Evolutionary conservation across 768 basidiomycete genomes (phyloP), one percentile per base, ranked within the genome.

Genomic region (Holtermannia corniformis): DNA sequence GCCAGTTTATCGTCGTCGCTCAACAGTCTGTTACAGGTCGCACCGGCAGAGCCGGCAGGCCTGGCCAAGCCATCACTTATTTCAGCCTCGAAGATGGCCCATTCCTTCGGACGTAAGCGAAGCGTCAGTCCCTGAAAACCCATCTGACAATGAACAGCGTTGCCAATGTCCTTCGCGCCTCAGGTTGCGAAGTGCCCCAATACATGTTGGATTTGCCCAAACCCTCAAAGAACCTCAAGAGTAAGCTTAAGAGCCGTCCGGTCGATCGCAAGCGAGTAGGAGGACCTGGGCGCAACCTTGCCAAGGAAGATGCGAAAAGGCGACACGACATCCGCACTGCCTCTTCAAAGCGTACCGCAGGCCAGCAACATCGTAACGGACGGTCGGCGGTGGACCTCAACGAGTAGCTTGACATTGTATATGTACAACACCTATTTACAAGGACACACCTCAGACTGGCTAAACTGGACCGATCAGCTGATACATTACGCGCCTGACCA

Each of bases 181-280:
- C 91, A 0, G 92, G 93, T 3, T 93, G 86, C 53, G 73, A 78
- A 1, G 91, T 95, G 0, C 88, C 92, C 1, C 87, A 90, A 21
- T 99, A 91, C 87, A 96, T 97, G 58, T 70, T 86, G n/a, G 85
- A 86, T 59, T 78, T 99, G n/a, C 86, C 86, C 20, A 91, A 87
- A 68, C 91, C 93, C 0, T 86, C 86, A 1, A 93, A 89, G 73
- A 78, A 90, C 77, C 85, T 86, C 74, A 83, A 85, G 57, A 81
- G 78, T 61, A 76, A 82, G 65, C 87, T 96, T 81, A 87, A 87
- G 52, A 88, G 85, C 73, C 76, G 82, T 5, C 76, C 76, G 0
- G 66, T 76, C 32, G 74, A 74, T 52, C 60, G 76, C 14, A 85
- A 87, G 70, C 84, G 85, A 19, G 79, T 85, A 2, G 85, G 90